phyloP scores from a whole-genome alignment of 169 alveolate genomes.

The Babesia sp. region DNA sequence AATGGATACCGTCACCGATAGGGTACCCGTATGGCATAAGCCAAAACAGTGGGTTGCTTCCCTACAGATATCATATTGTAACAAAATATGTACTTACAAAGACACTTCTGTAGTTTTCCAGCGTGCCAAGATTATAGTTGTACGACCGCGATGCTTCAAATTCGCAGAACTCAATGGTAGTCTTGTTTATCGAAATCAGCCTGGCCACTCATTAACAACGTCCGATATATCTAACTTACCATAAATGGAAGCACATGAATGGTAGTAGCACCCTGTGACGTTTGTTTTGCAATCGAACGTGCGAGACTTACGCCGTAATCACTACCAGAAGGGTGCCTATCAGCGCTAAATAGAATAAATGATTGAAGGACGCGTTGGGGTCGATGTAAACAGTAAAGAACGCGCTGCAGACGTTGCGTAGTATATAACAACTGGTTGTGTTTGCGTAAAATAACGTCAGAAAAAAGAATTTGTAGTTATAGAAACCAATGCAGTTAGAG shows the following conservation, averaged over 20 bases:
- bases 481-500: slow-evolving; percentile 64
- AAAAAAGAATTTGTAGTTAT: slow-evolving; percentile 60
- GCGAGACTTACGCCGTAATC: slow-evolving; percentile 36
- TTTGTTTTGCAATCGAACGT: not conserved
- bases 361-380: slow-evolving; percentile 55
- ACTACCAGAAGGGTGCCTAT: slow-evolving; percentile 35
- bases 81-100: slow-evolving; percentile 10
- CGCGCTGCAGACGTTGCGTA: slow-evolving; percentile 17
- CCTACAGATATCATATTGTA: slow-evolving; percentile 9
- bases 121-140: slow-evolving; percentile 50
- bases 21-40: slow-evolving; percentile 55
- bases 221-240: slow-evolving; percentile 3
- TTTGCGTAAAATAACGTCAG: slow-evolving; percentile 59
- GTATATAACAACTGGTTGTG: slow-evolving; percentile 22
- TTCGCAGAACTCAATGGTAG: slow-evolving; percentile 60
- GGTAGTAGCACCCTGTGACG: slow-evolving; percentile 53
- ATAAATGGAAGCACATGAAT: slow-evolving; percentile 57
- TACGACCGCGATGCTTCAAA: slow-evolving; percentile 19
- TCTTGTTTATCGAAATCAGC: slow-evolving; percentile 45
- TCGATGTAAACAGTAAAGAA: slow-evolving; percentile 26
- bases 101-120: slow-evolving; percentile 36
- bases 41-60: slow-evolving; percentile 47
- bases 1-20: slow-evolving; percentile 55
- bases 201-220: not conserved
- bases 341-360: slow-evolving; percentile 51